Percentiles rank a stretch among this genome's conserved stretches.
Evolutionary conservation across 83 land plant species (phyloP).

Genomic region (Isoetes engelmannii): DNA sequence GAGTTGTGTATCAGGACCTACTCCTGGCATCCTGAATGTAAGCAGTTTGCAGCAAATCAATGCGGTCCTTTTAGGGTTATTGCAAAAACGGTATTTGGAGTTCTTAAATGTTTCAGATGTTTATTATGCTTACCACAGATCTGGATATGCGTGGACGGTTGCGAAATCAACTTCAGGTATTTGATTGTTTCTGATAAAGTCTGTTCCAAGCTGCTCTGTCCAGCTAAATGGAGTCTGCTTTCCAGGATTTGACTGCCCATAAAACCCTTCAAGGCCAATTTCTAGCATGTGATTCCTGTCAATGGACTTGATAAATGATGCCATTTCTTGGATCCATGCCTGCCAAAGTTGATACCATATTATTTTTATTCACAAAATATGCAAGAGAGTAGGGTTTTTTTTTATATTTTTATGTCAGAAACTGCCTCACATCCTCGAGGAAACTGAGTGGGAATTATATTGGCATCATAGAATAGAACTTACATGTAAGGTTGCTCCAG

Average conservation of each 20-base stretch:
- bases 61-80: background rate
- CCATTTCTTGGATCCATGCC: slow-evolving; percentile 8
- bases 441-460: no score
- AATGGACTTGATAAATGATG: background rate
- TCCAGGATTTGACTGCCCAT: background rate
- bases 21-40: slow-evolving; percentile 2
- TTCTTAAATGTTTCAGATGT: background rate
- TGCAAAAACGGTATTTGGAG: background rate
- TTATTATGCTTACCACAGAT: background rate
- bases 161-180: background rate
- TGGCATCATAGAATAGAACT: no score
- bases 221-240: background rate
- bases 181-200: background rate
- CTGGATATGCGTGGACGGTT: slow-evolving; percentile 8
- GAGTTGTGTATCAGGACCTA: background rate
- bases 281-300: slow-evolving; percentile 8
- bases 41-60: background rate
- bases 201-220: background rate
- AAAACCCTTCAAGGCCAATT: slow-evolving; percentile 3
- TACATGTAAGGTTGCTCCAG: no score
- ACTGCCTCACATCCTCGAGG: no score
- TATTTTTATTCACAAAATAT: no score
- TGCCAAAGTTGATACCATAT: background rate
- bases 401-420: no score
- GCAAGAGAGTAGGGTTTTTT: no score